Evolutionary conservation across 768 basidiomycete genomes (phyloP), one percentile per base, ranked within the genome.

Genomic region (Suillus sp.): DNA sequence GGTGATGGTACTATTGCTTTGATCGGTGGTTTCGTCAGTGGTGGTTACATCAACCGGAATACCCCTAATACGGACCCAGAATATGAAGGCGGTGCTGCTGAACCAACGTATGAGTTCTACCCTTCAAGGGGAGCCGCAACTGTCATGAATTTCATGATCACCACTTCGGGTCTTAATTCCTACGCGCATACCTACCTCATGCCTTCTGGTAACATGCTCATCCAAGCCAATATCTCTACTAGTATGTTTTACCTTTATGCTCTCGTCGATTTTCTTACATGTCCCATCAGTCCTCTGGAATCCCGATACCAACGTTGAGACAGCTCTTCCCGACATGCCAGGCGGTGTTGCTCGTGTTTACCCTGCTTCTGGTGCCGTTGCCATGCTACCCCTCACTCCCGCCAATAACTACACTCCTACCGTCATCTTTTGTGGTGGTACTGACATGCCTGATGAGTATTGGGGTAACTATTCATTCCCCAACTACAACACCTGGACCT

Each of bases 341-440:
- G 79, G 80, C 35, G 78, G 81, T 50, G 86, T 96, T 51, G 86
- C 85, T 25, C 89, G 94, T 35, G 91, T 93, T 4, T 96, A 96
- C 71, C 95, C 95, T 10, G 96, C 91, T 0, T 94, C 94, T 10
- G 94, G 92, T 37, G 96, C 90, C 0, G 84, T 83, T 2, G 91
- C 91, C 45, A 93, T 99, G 90, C 83, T 99, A 0, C 96, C 96
- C 8, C 82, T 99, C 20, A 96, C 92, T 1, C 90, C 92, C 5
- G 89, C 82, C 30, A 97, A 96, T 78, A 90, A 92, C 72, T 99
- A 92, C 73, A 85, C 82, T 0, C 92, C 90, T 0, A 93, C 93
- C 0, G 72, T 97, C 50, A 70, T 99, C 50, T 96, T 98, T 77
- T 99, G 96, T 67, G 96, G 96, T 57, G 96, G 96, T 32, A 85